These are phyloP conservation scores for Fusarium nodosum DNA, from an alignment of 2,329 filamentous ascomycete species.

Conservation along the genomic window DNA sequence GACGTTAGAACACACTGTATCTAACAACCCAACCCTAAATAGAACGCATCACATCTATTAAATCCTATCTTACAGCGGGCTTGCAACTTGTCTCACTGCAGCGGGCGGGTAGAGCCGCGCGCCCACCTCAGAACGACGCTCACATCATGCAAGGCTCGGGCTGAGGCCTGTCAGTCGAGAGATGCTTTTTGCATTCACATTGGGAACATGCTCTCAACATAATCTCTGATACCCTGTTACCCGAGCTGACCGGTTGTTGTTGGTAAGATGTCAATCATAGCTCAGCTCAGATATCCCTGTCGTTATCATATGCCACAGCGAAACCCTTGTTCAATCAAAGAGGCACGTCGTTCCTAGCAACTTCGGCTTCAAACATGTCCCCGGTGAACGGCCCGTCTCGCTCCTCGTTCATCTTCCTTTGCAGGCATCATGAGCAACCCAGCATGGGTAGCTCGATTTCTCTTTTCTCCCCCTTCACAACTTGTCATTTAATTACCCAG, in stretches of 20 bases:
- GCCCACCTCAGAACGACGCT: constrained; percentile 27
- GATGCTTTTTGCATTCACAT: constrained; percentile 1
- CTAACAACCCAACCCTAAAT: constrained; percentile 13
- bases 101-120: constrained; percentile 38
- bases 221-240: constrained; percentile 18
- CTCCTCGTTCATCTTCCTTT: constrained; percentile 12
- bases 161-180: constrained; percentile 7
- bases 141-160: constrained; percentile 32
- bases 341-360: constrained; percentile 23
- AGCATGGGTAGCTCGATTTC: constrained; percentile 26
- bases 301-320: constrained; percentile 11
- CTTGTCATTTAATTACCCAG: constrained; percentile 23
- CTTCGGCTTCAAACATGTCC: constrained; percentile 24
- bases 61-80: constrained; percentile 7
- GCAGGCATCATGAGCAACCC: constrained; percentile 13
- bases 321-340: constrained; percentile 12
- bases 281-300: constrained; percentile 24
- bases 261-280: constrained; percentile 22
- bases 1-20: neutral
- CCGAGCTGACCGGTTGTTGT: constrained; percentile 18
- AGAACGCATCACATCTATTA: constrained; percentile 21
- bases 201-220: constrained; percentile 4
- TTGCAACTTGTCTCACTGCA: constrained; percentile 37
- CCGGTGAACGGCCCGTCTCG: constrained; percentile 30
- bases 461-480: constrained; percentile 44